Conservation (phyloP, 2,329 filamentous ascomycete genomes). For the Esteya vermicola region DNA sequence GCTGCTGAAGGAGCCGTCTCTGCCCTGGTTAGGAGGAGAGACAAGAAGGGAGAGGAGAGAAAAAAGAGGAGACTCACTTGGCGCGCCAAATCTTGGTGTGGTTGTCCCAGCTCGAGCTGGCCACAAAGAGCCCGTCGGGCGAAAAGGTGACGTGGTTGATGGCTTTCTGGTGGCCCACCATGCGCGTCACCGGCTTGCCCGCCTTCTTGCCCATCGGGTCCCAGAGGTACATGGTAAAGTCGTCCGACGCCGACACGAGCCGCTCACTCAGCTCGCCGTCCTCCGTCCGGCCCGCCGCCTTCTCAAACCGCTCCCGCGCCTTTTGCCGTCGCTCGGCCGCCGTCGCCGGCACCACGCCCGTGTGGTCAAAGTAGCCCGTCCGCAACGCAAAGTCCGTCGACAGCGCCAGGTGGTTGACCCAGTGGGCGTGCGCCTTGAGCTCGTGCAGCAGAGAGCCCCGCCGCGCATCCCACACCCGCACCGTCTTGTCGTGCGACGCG, state of each 20-base stretch:
- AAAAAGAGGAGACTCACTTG: constrained; percentile 33
- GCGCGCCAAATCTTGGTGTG: constrained; percentile 87
- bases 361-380: constrained; percentile 78
- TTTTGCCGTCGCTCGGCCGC: constrained; percentile 59
- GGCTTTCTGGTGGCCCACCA: constrained; percentile 91
- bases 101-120: constrained; percentile 85
- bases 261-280: constrained; percentile 68
- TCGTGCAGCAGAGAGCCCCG: constrained; percentile 71
- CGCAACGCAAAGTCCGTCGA: constrained; percentile 84
- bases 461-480: constrained; percentile 77
- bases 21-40: constrained; percentile 12
- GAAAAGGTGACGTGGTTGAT: constrained; percentile 95
- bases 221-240: constrained; percentile 96
- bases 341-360: constrained; percentile 48
- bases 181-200: constrained; percentile 71
- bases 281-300: constrained; percentile 65
- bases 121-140: constrained; percentile 75
- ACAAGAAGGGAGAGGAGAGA: neutral
- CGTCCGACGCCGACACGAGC: constrained; percentile 71
- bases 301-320: constrained; percentile 72
- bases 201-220: constrained; percentile 58
- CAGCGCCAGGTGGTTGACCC: constrained; percentile 88
- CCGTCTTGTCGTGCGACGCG: constrained; percentile 77
- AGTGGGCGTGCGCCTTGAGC: constrained; percentile 63
- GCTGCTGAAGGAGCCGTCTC: constrained; percentile 64